phyloP scores from a whole-genome alignment of 768 basidiomycete species.

The Tulasnella sp. region DNA sequence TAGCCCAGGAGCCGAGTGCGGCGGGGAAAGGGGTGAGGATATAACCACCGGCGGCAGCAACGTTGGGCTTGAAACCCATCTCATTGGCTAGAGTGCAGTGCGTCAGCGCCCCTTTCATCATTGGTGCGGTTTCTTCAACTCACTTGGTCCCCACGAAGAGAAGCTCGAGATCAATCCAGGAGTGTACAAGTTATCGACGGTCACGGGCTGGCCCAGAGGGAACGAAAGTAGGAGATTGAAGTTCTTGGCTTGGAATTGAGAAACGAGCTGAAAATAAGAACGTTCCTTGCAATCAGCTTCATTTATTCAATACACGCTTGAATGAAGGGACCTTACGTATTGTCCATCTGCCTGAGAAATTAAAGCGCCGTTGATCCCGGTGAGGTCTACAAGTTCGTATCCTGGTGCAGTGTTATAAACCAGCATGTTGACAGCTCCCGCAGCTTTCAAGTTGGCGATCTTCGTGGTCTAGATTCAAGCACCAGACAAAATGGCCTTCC shows the following conservation, averaged over 20 bases:
- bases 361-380: constrained; percentile 18
- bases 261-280: constrained; percentile 18
- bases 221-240: constrained; percentile 20
- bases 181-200: constrained; percentile 35
- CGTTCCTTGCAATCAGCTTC: too few relatives aligned
- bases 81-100: constrained; percentile 35
- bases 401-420: constrained; percentile 27
- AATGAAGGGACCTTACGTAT: background rate
- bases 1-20: constrained; percentile 24
- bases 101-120: background rate
- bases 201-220: constrained; percentile 24
- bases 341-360: constrained; percentile 27
- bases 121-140: background rate
- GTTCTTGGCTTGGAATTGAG: constrained; percentile 20
- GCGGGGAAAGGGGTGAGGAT: constrained; percentile 33
- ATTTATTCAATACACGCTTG: too few relatives aligned
- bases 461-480: constrained; percentile 31
- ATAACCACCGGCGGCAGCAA: constrained; percentile 35
- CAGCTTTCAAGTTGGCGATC: constrained; percentile 32
- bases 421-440: constrained; percentile 26
- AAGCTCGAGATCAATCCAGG: constrained; percentile 37
- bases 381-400: background rate
- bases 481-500: background rate
- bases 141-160: constrained; percentile 39
- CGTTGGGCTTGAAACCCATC: constrained; percentile 35